Evolutionary conservation across 106 monocot genomes (phyloP).

Genomic region (Dendrobium officinale): DNA sequence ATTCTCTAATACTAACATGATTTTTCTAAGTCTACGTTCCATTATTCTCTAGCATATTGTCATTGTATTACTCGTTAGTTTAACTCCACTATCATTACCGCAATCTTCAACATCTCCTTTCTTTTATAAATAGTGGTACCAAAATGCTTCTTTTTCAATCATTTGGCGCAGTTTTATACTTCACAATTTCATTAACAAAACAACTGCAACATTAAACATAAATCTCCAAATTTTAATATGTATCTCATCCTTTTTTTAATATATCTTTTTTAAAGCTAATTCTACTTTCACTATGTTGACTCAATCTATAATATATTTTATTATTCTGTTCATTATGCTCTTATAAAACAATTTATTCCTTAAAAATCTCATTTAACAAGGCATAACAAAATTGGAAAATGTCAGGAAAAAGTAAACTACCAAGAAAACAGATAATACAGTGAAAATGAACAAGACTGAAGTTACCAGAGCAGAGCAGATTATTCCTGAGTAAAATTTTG

Average conservation of each 20-base stretch:
- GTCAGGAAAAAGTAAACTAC: neutral
- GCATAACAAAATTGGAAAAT: neutral
- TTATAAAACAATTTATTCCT: neutral
- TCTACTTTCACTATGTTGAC: neutral
- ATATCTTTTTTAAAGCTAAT: neutral
- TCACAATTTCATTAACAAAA: neutral
- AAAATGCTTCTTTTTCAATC: neutral
- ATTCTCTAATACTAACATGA: too few species aligned
- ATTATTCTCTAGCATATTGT: neutral
- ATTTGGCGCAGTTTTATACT: neutral
- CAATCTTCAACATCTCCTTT: neutral
- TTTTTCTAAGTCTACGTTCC: too few species aligned
- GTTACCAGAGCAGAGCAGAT: neutral
- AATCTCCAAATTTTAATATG: neutral
- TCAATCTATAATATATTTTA: slow-evolving; percentile 1
- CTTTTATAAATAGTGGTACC: neutral
- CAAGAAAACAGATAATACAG: neutral
- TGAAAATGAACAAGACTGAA: neutral
- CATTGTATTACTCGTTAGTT: neutral
- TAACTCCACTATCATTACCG: neutral
- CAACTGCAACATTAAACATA: neutral
- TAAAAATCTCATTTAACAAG: neutral
- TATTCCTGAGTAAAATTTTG: neutral
- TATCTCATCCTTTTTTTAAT: neutral
- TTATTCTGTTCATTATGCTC: neutral